phyloP scores from a whole-genome alignment of 208 protist species.

The Trypanosoma melophagium region DNA sequence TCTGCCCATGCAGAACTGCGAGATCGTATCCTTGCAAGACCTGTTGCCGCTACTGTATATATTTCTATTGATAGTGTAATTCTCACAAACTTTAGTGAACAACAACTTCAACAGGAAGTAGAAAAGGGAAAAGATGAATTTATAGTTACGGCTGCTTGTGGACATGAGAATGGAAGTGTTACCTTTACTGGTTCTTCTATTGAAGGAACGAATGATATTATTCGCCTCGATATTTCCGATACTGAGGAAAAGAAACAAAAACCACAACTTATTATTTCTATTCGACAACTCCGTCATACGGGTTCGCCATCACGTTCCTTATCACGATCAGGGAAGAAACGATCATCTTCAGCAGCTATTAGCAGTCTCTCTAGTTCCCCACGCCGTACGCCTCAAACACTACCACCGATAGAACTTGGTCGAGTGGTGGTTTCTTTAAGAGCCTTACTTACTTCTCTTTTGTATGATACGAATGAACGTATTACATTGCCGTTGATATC shows the following conservation, averaged over 20 bases:
- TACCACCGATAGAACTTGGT: constrained; percentile 29
- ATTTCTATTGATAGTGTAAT: constrained; percentile 17
- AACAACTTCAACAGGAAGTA: background rate
- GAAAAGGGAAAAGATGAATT: constrained; percentile 4
- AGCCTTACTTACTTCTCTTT: constrained; percentile 27
- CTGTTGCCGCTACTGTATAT: constrained; percentile 24
- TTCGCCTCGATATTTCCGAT: constrained; percentile 23
- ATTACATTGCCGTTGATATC: constrained; percentile 41
- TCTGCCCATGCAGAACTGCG: constrained; percentile 22
- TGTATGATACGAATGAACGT: constrained; percentile 38
- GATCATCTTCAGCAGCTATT: background rate
- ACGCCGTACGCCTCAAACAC: background rate
- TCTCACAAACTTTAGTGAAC: background rate
- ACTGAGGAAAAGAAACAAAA: background rate
- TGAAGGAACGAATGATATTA: background rate
- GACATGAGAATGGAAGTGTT: constrained; percentile 4
- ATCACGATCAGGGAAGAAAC: background rate
- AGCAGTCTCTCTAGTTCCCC: constrained; percentile 4
- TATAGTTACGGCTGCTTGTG: constrained; percentile 12
- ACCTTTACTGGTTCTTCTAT: background rate
- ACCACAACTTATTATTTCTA: background rate
- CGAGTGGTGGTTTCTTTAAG: constrained; percentile 36
- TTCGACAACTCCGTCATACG: background rate
- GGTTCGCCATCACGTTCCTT: constrained; percentile 1
- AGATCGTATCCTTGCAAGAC: constrained; percentile 1